Evolutionary conservation across 75 land plant genomes (phyloP).

Genomic region (Isoetes taiwanensis): DNA sequence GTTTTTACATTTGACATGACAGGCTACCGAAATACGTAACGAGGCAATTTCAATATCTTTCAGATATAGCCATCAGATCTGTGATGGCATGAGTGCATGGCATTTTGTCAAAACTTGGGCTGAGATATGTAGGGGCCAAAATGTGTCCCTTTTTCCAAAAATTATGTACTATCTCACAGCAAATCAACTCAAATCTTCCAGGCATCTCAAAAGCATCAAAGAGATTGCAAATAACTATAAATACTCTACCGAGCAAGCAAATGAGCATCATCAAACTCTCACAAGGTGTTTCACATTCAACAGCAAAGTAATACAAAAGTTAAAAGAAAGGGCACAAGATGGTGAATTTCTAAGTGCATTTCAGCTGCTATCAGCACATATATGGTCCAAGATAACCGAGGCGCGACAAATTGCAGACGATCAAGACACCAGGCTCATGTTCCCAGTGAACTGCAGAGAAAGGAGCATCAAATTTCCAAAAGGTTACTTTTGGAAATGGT

Average conservation of each 20-base stretch:
- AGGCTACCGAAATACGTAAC: no score
- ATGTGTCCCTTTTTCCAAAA: not conserved
- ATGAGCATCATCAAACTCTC: not conserved
- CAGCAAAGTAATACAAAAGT: not conserved
- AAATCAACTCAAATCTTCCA: not conserved
- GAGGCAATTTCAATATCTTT: no score
- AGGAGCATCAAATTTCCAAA: no score
- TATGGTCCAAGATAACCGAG: no score
- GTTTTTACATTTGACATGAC: no score
- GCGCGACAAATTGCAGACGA: no score
- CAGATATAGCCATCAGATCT: no score
- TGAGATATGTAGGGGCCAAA: not conserved
- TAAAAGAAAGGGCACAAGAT: no score
- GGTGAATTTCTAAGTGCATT: no score
- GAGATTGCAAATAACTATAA: not conserved
- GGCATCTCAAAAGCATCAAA: not conserved
- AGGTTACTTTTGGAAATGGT: not conserved
- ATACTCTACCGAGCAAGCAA: not conserved
- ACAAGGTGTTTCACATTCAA: not conserved
- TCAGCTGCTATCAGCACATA: no score
- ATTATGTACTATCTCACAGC: not conserved
- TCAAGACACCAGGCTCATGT: no score
- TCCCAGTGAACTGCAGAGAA: no score
- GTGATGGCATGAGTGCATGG: not conserved
- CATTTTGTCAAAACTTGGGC: not conserved